Conservation (phyloP, 2,329 filamentous ascomycete genomes). For the Colletotrichum cuscutae region DNA sequence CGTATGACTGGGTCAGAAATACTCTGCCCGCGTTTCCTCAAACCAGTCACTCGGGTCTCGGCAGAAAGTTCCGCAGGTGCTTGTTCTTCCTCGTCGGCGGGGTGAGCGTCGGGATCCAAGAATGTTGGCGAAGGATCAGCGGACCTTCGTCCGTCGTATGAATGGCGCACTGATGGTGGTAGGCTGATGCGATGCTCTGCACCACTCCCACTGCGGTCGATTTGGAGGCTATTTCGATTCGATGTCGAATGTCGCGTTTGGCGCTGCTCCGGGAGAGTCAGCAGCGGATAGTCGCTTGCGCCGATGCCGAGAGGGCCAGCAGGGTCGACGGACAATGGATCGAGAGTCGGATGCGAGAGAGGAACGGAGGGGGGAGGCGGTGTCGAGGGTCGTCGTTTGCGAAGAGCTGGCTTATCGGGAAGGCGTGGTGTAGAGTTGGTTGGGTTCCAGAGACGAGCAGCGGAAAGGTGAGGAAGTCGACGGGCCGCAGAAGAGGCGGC, state of each 20-base stretch:
- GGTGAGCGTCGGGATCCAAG: constrained; percentile 34
- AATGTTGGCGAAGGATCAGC: constrained; percentile 44
- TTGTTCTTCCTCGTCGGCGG: constrained; percentile 26
- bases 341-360: constrained; percentile 56
- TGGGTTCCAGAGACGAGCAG: constrained; percentile 69
- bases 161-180: constrained; percentile 63
- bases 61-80: constrained; percentile 5
- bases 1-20: constrained; percentile 38
- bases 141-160: constrained; percentile 61
- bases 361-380: constrained; percentile 64
- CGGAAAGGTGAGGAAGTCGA: constrained; percentile 53
- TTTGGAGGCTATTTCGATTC: constrained; percentile 60
- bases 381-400: constrained; percentile 61
- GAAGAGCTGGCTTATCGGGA: constrained; percentile 42
- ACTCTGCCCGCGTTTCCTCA: constrained; percentile 44
- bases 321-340: constrained; percentile 46
- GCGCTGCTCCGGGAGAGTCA: constrained; percentile 61
- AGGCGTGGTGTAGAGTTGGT: constrained; percentile 67
- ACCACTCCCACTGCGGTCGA: constrained; percentile 55
- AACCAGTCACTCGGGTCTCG: constrained; percentile 36
- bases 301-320: constrained; percentile 50
- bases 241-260: constrained; percentile 56
- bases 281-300: constrained; percentile 61
- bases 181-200: constrained; percentile 62
- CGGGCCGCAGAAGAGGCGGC: constrained; percentile 43